Base-by-base conservation (phyloP, 495 filamentous ascomycete genomes). In the Penicillium arizonense region DNA sequence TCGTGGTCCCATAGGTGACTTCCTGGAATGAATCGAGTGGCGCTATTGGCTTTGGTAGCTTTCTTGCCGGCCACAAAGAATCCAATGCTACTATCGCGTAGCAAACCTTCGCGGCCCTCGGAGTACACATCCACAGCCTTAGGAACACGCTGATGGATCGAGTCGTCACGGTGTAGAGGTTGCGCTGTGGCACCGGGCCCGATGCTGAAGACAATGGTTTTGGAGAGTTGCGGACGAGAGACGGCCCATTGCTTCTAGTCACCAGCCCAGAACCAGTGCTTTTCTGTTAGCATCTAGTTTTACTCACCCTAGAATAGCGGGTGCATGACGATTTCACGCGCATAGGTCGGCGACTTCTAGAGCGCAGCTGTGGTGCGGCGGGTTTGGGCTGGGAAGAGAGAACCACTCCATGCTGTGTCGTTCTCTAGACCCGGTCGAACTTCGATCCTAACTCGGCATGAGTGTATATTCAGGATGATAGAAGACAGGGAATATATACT, bases 11-110 rank as follows among this genome's bases (percentile, higher is more conserved):
- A 76, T 5, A 74, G 62, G 57, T 79, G 76, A 24, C 59, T 67
- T 11, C 69, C 62, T 2, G 71, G 74, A 42, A 77, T 72, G 46
- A 77, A 66, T 7, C 67, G 63, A 10, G 75, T 77, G 30, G 70
- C 75, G 11, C 75, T 75, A 46, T 77, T 77, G 8, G 56, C 57
- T 33, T 59, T 65, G 4, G 65, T 69, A 3, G 56, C 57, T 24
- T 55, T 62, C 20, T 57, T 67, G 0, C 59, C 72, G 7, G 68
- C 72, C 4, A 74, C 59, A 34, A 76, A 69, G 5, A 73, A 26
- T 11, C 62, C 63, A 21, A 73, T 41, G 23, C 36, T 18, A 44
- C 47, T 4, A 50, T 39, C 36, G 5, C 36, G 36, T 7, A 35
- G n/a, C 3, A 3, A 3, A 7, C 33, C 33, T 35, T 35, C 33